These are phyloP conservation scores for Metschnikowia anglica DNA, from an alignment of 805 yeast genomes.

Conservation along the genomic window DNA sequence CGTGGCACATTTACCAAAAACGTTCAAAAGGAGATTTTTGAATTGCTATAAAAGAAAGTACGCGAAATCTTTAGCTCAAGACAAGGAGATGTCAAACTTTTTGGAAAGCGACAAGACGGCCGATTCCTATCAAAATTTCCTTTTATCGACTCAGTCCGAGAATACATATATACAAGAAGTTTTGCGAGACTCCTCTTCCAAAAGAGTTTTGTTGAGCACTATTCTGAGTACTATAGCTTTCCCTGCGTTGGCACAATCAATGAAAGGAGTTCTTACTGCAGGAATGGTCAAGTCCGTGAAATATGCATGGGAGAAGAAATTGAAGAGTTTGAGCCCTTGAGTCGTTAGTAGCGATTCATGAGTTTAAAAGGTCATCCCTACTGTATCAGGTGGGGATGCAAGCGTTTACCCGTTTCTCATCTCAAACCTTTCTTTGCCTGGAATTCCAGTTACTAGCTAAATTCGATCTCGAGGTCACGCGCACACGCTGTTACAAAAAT, in stretches of 20 bases:
- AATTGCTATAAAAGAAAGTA: conserved; percentile 12
- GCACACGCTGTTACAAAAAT: no score
- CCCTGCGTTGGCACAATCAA: conserved; percentile 72
- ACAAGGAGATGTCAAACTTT: not conserved
- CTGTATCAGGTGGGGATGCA: not conserved
- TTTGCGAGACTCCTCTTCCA: conserved; percentile 22
- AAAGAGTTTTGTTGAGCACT: conserved; percentile 28
- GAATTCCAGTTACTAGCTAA: no score
- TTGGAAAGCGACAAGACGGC: not conserved
- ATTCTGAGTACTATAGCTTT: conserved; percentile 51
- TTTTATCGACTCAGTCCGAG: not conserved
- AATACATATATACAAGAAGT: conserved; percentile 4
- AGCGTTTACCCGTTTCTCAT: no score
- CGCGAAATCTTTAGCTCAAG: conserved; percentile 1
- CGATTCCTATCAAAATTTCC: not conserved
- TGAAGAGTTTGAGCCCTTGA: conserved; percentile 23
- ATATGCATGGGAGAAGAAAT: conserved; percentile 72
- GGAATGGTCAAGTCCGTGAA: conserved; percentile 68
- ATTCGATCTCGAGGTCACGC: no score
- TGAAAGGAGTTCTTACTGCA: conserved; percentile 85
- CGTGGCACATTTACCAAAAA: conserved; percentile 13
- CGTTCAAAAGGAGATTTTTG: conserved; percentile 13
- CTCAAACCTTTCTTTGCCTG: no score
- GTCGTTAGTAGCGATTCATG: not conserved
- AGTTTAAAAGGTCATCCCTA: not conserved